phyloP scores from a whole-genome alignment of 148 eudicot genomes.

The Vaccinium macrocarpon region DNA sequence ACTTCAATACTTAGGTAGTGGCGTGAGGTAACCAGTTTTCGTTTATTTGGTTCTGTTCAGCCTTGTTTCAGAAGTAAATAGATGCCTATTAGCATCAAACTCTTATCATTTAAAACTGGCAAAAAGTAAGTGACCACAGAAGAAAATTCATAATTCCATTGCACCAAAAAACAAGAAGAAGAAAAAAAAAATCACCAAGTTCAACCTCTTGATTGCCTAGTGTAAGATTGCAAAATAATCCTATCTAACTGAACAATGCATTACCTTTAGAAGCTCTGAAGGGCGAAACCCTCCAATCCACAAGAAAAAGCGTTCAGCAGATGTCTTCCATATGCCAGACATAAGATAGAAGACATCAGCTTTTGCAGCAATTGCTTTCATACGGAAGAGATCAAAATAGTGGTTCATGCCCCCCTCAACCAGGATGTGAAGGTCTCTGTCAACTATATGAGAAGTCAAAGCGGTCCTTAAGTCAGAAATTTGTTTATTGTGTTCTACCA shows the following conservation, averaged over 20 bases:
- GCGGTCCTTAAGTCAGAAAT: conserved; percentile 52
- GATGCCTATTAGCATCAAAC: neutral
- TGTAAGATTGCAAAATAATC: neutral
- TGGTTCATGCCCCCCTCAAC: conserved; percentile 71
- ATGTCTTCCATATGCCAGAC: conserved; percentile 88
- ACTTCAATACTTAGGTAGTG: neutral
- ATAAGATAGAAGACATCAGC: conserved; percentile 77
- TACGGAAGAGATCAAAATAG: conserved; percentile 63
- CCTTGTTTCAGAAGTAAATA: neutral
- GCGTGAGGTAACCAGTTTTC: neutral
- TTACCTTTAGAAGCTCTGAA: conserved; percentile 84
- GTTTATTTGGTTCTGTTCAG: neutral
- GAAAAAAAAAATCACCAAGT: neutral
- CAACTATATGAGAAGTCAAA: conserved; percentile 47
- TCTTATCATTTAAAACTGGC: neutral
- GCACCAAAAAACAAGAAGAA: too few species aligned
- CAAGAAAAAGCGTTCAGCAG: conserved; percentile 80
- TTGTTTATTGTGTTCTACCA: conserved; percentile 74
- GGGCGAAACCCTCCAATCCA: conserved; percentile 99
- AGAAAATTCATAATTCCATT: neutral
- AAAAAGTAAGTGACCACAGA: neutral
- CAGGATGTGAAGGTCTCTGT: conserved; percentile 51
- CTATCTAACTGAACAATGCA: neutral
- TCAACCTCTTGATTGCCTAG: conserved; percentile 6
- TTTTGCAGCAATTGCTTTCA: conserved; percentile 77